These are phyloP conservation scores for Clonostachys chloroleuca DNA, from an alignment of 2,329 filamentous ascomycete species.

Conservation along the genomic window DNA sequence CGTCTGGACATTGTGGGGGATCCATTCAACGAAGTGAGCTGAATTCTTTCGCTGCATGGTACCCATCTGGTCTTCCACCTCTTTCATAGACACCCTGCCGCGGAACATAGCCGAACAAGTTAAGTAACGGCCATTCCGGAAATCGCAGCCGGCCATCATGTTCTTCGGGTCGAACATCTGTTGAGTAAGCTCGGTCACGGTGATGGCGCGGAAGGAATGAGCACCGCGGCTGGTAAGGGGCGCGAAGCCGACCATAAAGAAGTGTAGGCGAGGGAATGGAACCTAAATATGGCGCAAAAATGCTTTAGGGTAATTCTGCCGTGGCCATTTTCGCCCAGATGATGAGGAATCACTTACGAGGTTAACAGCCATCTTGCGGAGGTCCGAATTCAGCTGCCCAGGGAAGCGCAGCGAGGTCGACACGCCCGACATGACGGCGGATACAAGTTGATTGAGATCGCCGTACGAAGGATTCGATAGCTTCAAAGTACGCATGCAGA, in stretches of 20 bases:
- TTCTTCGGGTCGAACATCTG: slow-evolving; percentile 99
- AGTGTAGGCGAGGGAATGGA: slow-evolving; percentile 99
- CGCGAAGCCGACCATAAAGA: slow-evolving; percentile 99
- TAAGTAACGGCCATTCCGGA: slow-evolving; percentile 99
- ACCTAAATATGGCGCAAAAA: slow-evolving; percentile 40
- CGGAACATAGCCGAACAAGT: slow-evolving; percentile 99
- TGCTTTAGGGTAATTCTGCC: too few species aligned
- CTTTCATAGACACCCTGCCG: slow-evolving; percentile 99
- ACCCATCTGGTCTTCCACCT: slow-evolving; percentile 99
- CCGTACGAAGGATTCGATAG: slow-evolving; percentile 97
- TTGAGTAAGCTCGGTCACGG: slow-evolving; percentile 96
- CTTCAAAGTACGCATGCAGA: slow-evolving; percentile 99
- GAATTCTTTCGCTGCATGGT: slow-evolving; percentile 99
- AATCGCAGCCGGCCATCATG: slow-evolving; percentile 99
- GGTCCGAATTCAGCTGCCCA: slow-evolving; percentile 98
- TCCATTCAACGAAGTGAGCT: slow-evolving; percentile 99
- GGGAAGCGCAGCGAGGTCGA: slow-evolving; percentile 99
- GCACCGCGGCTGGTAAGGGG: slow-evolving; percentile 84
- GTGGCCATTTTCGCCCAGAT: too few species aligned
- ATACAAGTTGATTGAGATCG: slow-evolving; percentile 99
- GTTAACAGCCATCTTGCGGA: slow-evolving; percentile 99
- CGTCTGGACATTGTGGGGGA: slow-evolving; percentile 99
- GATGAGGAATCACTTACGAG: slow-evolving; percentile 38
- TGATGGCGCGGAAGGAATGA: slow-evolving; percentile 94
- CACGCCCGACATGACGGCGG: slow-evolving; percentile 98